These are phyloP conservation scores for Phytophthora aleatoria DNA, from an alignment of 352 stramenopile species.

Conservation along the genomic window DNA sequence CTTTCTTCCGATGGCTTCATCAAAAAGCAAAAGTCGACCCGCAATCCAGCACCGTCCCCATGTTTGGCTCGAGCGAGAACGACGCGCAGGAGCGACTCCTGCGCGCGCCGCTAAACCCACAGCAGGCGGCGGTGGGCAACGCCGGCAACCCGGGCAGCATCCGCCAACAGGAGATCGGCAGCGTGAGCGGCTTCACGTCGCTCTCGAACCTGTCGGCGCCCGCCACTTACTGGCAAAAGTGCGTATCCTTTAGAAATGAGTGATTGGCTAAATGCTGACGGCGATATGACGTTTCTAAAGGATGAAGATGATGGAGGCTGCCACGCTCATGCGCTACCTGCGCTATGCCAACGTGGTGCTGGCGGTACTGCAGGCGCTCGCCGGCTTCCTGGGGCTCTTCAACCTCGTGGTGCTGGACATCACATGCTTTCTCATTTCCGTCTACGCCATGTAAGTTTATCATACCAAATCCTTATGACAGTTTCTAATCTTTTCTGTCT, in stretches of 20 bases:
- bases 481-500: background rate
- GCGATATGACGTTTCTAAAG: constrained; percentile 30
- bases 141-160: constrained; percentile 24
- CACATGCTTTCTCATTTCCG: constrained; percentile 87
- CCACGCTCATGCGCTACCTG: constrained; percentile 78
- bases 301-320: constrained; percentile 70
- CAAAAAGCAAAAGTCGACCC: constrained; percentile 1
- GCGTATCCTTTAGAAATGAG: constrained; percentile 16
- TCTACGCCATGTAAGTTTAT: constrained; percentile 79
- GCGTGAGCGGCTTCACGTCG: constrained; percentile 39
- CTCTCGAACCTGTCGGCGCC: constrained; percentile 36
- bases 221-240: constrained; percentile 52
- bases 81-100: constrained; percentile 38
- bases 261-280: constrained; percentile 1
- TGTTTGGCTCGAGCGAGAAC: constrained; percentile 35
- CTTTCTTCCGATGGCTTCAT: constrained; percentile 9
- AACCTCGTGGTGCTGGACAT: constrained; percentile 86
- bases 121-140: constrained; percentile 26
- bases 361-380: constrained; percentile 79
- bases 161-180: constrained; percentile 33
- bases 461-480: background rate
- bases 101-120: constrained; percentile 41
- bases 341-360: constrained; percentile 86
- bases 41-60: constrained; percentile 7
- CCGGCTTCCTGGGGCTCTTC: constrained; percentile 85